Evolutionary conservation across 2,329 filamentous ascomycete genomes (phyloP), one percentile per base, ranked within the genome.

Genomic region (Fusarium tuaranense): DNA sequence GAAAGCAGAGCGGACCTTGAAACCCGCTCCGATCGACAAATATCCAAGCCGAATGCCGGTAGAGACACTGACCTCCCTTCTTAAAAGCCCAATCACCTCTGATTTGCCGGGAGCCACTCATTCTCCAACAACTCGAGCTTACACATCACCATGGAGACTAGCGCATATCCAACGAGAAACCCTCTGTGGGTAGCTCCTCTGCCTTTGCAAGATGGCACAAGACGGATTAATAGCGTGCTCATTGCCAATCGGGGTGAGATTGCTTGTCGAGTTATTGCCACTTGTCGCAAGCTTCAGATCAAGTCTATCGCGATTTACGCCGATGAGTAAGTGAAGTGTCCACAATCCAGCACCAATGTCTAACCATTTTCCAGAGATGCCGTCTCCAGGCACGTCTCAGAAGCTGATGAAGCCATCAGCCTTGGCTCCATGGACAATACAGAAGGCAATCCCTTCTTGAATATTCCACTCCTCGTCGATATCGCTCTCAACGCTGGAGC

Each of bases 251-350:
- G 76, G 0, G 76, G 76, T 16, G 76, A 78, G 32, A 78, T 78
- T 16, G 71, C 76, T 5, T 73, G 66, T 30, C 72, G 76, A 7
- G 59, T 76, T 10, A 78, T 78, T 32, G 46, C 60, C 2, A 74
- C 76, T 0, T 78, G 76, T 22, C 68, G 64, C 5, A 82, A 81
- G 39, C 81, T 90, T 3, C 81, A 82, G 18, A 83, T 91, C 66
- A 83, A 80, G 59, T 90, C 87, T 0, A 84, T 91, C 62, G 85
- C 89, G 2, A 85, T 92, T 18, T 91, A 91, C 73, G 88, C 89
- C 0, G 81, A 85, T 57, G 84, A 87, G 22, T 73, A 34, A 63
- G 71, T 27, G 5, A 3, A 39, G 2, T 9, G 5, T 22, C 22
- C 10, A 6, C 22, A 14, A 9, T 20, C 18, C 18, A 14, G 6